phyloP scores from a whole-genome alignment of 768 basidiomycete species.

The Serendipita sp. region DNA sequence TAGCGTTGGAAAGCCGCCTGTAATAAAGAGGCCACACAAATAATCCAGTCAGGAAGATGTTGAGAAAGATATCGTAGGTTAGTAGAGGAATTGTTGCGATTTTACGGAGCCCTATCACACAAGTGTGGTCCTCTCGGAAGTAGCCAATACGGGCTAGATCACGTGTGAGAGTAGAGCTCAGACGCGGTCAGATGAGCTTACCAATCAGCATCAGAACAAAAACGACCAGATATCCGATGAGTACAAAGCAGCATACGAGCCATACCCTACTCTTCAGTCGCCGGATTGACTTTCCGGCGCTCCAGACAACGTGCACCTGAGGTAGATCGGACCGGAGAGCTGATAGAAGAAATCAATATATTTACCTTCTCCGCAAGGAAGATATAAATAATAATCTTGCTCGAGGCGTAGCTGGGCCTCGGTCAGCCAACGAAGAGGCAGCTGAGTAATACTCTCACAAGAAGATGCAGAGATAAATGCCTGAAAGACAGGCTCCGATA shows the following conservation, averaged over 20 bases:
- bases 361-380: slow-evolving; percentile 22
- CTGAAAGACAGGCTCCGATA: slow-evolving; percentile 23
- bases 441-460: slow-evolving; percentile 10
- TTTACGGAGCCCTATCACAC: slow-evolving; percentile 31
- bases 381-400: slow-evolving; percentile 26
- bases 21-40: slow-evolving; percentile 32
- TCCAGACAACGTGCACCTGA: slow-evolving; percentile 14
- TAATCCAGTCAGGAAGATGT: slow-evolving; percentile 13
- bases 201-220: slow-evolving; percentile 24
- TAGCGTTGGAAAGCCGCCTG: slow-evolving; percentile 19
- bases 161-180: background rate
- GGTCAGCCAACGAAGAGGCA: background rate
- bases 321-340: background rate
- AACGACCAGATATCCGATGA: slow-evolving; percentile 25
- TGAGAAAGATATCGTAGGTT: slow-evolving; percentile 30
- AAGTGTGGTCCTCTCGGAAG: slow-evolving; percentile 23
- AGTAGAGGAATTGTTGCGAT: slow-evolving; percentile 30
- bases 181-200: background rate
- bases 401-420: background rate
- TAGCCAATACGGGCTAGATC: slow-evolving; percentile 20
- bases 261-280: slow-evolving; percentile 28
- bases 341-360: background rate
- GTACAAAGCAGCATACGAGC: slow-evolving; percentile 22
- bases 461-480: slow-evolving; percentile 28
- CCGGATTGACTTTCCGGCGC: slow-evolving; percentile 9